A percentile compares a stretch with the other conserved stretches of the same genome.
These are phyloP conservation scores for Claviceps monticola DNA, from an alignment of 2,329 filamentous ascomycete genomes.

Conservation along the genomic window DNA sequence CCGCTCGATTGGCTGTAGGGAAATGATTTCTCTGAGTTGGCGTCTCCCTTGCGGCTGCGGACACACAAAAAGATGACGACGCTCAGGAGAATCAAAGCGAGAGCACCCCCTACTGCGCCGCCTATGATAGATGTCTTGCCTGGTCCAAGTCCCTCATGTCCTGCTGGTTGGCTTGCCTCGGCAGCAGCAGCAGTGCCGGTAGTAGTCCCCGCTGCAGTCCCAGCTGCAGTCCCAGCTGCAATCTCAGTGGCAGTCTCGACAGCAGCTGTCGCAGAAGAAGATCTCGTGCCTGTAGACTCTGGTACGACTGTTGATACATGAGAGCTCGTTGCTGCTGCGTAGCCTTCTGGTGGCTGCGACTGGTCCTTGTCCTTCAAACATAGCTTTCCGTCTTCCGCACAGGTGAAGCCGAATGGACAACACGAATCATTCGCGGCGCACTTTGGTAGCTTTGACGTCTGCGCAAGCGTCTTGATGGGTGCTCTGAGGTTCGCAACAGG, in stretches of 20 bases:
- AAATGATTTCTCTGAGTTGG: constrained; percentile 9
- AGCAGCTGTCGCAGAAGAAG: not conserved
- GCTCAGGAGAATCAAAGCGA: constrained; percentile 26
- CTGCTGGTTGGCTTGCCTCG: constrained; percentile 2
- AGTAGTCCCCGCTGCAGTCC: not conserved
- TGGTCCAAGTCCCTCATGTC: constrained; percentile 12
- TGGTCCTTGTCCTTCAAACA: constrained; percentile 44
- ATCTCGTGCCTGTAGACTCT: not conserved
- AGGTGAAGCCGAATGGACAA: constrained; percentile 61
- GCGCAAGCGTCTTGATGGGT: constrained; percentile 51
- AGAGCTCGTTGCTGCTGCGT: constrained; percentile 7
- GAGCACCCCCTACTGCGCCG: constrained; percentile 32
- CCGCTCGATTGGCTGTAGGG: constrained; percentile 8
- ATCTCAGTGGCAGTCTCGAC: not conserved
- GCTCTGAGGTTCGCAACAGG: constrained; percentile 39
- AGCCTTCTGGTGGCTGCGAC: constrained; percentile 20
- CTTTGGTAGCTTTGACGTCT: constrained; percentile 37
- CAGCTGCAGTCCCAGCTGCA: constrained; percentile 1
- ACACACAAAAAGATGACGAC: constrained; percentile 27
- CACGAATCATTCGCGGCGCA: constrained; percentile 43
- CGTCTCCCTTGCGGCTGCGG: constrained; percentile 14
- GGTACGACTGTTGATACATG: constrained; percentile 10
- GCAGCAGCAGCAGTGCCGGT: constrained; percentile 5
- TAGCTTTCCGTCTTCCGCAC: constrained; percentile 28
- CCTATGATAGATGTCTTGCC: constrained; percentile 28